Evolutionary conservation across 768 basidiomycete genomes (phyloP), one percentile per base, ranked within the genome.

Genomic region (Phanerochaete carnosa): DNA sequence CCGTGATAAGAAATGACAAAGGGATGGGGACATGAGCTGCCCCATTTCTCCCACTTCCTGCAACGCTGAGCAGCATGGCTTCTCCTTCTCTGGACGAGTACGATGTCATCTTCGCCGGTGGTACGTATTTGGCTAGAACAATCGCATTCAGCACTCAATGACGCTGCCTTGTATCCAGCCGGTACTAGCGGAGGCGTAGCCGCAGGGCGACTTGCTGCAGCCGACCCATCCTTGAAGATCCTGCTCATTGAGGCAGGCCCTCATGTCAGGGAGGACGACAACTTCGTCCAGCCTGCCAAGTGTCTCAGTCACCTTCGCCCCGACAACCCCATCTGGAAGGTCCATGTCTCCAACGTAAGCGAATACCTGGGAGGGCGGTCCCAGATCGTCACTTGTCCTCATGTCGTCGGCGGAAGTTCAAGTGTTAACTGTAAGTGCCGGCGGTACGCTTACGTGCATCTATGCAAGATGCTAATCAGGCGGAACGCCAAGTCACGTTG

Each of bases 161-260:
- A 33, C 13, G 51, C 43, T 28, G 39, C 22, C 9, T 23, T 16
- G 26, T 46, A 15, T 35, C 7, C 45, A 68, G 67, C 64, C 7
- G 86, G 87, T 37, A 76, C 83, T 4, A 62, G 76, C 25, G 85
- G 79, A 9, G 84, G 85, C 63, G 74, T 88, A 13, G 69, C 77
- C 15, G 86, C 83, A 8, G 77, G 80, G 0, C 79, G 85, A 33
- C 76, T 89, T 2, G 74, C 80, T 0, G 76, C 74, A 0, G 81
- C 83, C 0, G 79, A 84, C 46, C 80, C 84, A 0, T 67, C 71
- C 2, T 69, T 89, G 55, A 83, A 76, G 65, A 84, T 88, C 47
- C 80, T 88, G 12, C 67, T 87, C 43, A 68, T 88, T 15, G 87
- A 89, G 72, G 76, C 80, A 9, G 87, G 87, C 1, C 75, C 77